Percentiles rank a stretch among this genome's conserved stretches.
phyloP scores from a whole-genome alignment of 2,329 filamentous ascomycete genomes.

The Zymoseptoria ardabiliae region DNA sequence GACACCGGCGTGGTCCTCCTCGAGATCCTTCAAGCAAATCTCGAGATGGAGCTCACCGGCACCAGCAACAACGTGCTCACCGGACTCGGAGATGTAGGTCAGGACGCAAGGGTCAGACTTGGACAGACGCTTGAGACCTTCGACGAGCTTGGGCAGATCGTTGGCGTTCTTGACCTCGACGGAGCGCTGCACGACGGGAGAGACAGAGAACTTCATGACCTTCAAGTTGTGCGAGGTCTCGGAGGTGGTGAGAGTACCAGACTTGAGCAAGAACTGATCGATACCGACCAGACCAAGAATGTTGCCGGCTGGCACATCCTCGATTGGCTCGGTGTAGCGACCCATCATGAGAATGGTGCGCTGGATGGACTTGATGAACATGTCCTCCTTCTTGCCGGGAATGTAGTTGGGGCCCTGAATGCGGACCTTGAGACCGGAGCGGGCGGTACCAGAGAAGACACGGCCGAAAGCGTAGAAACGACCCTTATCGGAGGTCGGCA shows the following conservation, averaged over 20 bases:
- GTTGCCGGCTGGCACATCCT: slow-evolving; percentile 98
- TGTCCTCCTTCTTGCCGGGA: slow-evolving; percentile 96
- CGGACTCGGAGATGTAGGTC: slow-evolving; percentile 79
- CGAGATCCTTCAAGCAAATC: slow-evolving; percentile 99
- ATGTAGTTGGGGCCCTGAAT: slow-evolving; percentile 99
- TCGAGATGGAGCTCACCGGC: slow-evolving; percentile 99
- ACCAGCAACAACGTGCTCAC: slow-evolving; percentile 98
- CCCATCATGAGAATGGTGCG: slow-evolving; percentile 99
- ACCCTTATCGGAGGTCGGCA: slow-evolving; percentile 98
- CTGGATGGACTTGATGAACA: slow-evolving; percentile 99
- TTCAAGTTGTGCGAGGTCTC: slow-evolving; percentile 99
- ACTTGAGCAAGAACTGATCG: slow-evolving; percentile 99
- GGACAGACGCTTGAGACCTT: slow-evolving; percentile 99
- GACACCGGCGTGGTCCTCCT: slow-evolving; percentile 98
- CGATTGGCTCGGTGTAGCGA: slow-evolving; percentile 96
- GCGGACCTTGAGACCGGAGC: slow-evolving; percentile 97
- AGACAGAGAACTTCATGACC: slow-evolving; percentile 99
- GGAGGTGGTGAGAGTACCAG: slow-evolving; percentile 94
- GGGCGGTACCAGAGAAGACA: slow-evolving; percentile 99
- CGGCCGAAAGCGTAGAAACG: slow-evolving; percentile 99
- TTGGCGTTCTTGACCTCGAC: slow-evolving; percentile 99
- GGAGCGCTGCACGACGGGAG: slow-evolving; percentile 94
- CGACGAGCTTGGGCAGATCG: slow-evolving; percentile 98
- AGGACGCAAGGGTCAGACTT: slow-evolving; percentile 99
- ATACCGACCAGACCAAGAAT: slow-evolving; percentile 99